A percentile compares a stretch with the other conserved stretches of the same genome.
These are phyloP conservation scores for Apiotrichum akiyoshidainum DNA, from an alignment of 1,284 basidiomycete genomes.

Conservation along the genomic window DNA sequence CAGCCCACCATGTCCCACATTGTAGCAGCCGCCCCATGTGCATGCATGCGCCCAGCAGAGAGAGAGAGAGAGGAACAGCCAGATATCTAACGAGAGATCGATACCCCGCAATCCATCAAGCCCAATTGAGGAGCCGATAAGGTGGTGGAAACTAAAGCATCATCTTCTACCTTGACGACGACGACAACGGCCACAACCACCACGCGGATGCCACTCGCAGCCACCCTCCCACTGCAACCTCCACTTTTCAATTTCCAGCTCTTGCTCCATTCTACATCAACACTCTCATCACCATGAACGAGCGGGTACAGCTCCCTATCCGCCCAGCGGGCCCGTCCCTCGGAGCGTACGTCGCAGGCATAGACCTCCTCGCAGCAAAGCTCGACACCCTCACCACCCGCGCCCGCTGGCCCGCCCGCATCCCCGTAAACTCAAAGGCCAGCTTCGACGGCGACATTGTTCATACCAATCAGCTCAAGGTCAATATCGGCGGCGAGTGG, in stretches of 20 bases:
- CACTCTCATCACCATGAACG: background rate
- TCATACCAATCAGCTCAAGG: constrained; percentile 38
- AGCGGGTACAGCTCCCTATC: constrained; percentile 27
- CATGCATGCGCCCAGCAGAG: no score
- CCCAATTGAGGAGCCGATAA: no score
- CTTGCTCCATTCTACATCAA: background rate
- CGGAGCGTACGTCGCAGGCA: constrained; percentile 28
- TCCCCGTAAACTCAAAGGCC: constrained; percentile 41
- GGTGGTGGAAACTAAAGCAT: no score
- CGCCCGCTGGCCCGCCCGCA: constrained; percentile 27
- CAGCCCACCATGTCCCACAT: no score
- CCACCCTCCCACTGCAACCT: background rate
- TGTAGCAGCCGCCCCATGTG: no score
- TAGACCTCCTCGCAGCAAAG: constrained; percentile 31
- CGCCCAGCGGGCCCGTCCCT: constrained; percentile 28
- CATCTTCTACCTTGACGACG: no score
- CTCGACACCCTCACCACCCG: constrained; percentile 24
- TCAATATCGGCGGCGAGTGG: constrained; percentile 32
- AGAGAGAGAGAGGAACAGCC: no score
- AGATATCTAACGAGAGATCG: no score
- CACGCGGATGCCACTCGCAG: background rate
- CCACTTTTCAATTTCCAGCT: background rate
- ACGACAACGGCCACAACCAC: no score
- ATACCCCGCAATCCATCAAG: no score
- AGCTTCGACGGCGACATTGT: constrained; percentile 33